Evolutionary conservation across 2,329 filamentous ascomycete genomes (phyloP).

Genomic region (Venturia asperata): DNA sequence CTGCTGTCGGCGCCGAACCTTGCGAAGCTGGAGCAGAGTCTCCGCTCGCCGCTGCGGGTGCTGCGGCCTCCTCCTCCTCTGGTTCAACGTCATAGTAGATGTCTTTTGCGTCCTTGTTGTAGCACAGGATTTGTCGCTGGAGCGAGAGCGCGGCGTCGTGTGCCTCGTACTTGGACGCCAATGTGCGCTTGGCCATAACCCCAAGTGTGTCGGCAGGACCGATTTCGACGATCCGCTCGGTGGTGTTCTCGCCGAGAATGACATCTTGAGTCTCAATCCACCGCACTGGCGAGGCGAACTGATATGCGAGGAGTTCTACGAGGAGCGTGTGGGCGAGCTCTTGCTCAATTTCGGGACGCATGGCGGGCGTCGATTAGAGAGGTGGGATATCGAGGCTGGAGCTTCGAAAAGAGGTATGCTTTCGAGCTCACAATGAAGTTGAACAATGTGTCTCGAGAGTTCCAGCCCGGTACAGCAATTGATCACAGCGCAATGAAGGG

Average conservation of each 20-base stretch:
- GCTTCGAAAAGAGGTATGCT: neutral
- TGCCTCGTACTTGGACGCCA: slow-evolving; percentile 96
- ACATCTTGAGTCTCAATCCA: slow-evolving; percentile 99
- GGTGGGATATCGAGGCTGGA: slow-evolving; percentile 6
- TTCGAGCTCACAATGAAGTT: slow-evolving; percentile 11
- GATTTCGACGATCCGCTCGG: slow-evolving; percentile 95
- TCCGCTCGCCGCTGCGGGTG: slow-evolving; percentile 46
- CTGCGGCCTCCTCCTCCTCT: slow-evolving; percentile 68
- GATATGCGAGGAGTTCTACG: slow-evolving; percentile 97
- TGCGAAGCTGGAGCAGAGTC: slow-evolving; percentile 46
- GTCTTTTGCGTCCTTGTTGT: slow-evolving; percentile 98
- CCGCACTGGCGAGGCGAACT: slow-evolving; percentile 96
- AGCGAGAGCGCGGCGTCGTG: slow-evolving; percentile 96
- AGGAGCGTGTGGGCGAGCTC: slow-evolving; percentile 97
- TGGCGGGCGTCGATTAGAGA: slow-evolving; percentile 41
- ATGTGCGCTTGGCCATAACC: slow-evolving; percentile 92
- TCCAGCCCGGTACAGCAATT: neutral
- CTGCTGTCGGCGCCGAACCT: slow-evolving; percentile 40
- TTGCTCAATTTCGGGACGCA: slow-evolving; percentile 98
- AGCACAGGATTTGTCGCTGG: slow-evolving; percentile 95
- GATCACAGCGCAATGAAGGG: neutral
- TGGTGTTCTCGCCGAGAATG: slow-evolving; percentile 89
- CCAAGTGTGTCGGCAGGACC: slow-evolving; percentile 94
- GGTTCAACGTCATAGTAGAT: slow-evolving; percentile 99
- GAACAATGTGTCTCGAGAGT: slow-evolving; percentile 2